These are phyloP conservation scores for Debaryomyces castellii DNA, from an alignment of 805 yeast genomes.

Conservation along the genomic window DNA sequence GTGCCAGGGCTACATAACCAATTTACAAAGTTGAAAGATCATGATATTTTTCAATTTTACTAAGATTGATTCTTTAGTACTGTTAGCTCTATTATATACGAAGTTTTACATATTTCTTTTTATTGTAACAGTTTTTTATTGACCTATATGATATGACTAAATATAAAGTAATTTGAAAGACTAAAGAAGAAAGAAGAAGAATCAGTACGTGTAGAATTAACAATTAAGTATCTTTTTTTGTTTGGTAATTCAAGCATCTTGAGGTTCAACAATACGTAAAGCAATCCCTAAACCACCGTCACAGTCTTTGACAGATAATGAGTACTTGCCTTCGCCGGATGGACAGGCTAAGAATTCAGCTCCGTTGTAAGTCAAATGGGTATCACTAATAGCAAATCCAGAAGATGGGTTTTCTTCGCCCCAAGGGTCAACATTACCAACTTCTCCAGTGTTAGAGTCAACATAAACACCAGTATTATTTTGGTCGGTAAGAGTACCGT, in stretches of 20 bases:
- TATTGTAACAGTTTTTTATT: background rate
- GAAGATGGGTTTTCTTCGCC: slow-evolving; percentile 32
- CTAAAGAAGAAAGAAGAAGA: background rate
- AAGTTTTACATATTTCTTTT: too few relatives aligned
- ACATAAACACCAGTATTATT: slow-evolving; percentile 27
- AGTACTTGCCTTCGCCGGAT: slow-evolving; percentile 20
- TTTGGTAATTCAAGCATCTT: too few relatives aligned
- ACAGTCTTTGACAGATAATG: slow-evolving; percentile 26
- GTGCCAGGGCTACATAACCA: background rate
- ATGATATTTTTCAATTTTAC: too few relatives aligned
- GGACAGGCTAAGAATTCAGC: slow-evolving; percentile 41
- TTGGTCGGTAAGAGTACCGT: slow-evolving; percentile 30
- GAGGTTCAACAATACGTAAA: background rate
- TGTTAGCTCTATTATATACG: too few relatives aligned
- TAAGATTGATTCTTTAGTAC: too few relatives aligned
- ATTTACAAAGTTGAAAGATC: too few relatives aligned
- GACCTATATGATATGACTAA: too few relatives aligned
- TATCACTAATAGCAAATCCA: slow-evolving; percentile 39
- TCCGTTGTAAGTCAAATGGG: slow-evolving; percentile 35
- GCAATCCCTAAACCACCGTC: slow-evolving; percentile 27
- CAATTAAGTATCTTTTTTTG: too few relatives aligned
- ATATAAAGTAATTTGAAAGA: background rate
- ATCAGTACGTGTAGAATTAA: background rate
- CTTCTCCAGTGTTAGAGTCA: slow-evolving; percentile 29
- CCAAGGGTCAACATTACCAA: slow-evolving; percentile 32